Evolutionary conservation across 2,329 filamentous ascomycete genomes (phyloP), one percentile per base, ranked within the genome.

Genomic region (Conoideocrella luteorostrata): DNA sequence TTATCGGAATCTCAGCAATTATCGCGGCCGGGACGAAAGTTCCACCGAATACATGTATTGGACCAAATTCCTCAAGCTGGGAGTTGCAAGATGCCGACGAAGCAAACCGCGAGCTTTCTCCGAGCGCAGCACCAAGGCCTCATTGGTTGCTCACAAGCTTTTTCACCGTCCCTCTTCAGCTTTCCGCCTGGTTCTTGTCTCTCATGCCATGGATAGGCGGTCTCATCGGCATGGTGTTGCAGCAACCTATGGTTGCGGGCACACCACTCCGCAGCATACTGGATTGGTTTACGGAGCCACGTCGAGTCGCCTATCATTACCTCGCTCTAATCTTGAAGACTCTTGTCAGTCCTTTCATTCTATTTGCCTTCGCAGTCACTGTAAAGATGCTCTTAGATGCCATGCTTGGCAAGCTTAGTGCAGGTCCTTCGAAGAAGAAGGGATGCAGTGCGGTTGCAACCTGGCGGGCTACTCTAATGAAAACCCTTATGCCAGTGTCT

Each of bases 31-130:
- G 75, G 1, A 66, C 73, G 0, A 56, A 49, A 5, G 50, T 79
- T 2, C 72, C 74, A 0, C 64, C 69, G 5, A 62, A 69, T 45
- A 69, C 69, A 3, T 78, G 71, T 56, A 70, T 80, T 21, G 75
- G 76, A 1, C 66, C 72, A 7, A 78, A 77, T 56, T 77, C 74
- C 1, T 78, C 75, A 0, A 77, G 72, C 52, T 77, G 75, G 72
- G 76, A 79, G 51, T 57, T 69, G 20, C 54, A 65, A 18, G 71
- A 74, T 47, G 67, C 67, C 2, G 60, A 64, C 10, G 71, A 77
- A 50, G 56, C 60, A 5, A 72, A 74, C 56, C 68, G 71, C 12
- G 65, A 72, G 33, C 57, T 73, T 1, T 60, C 64, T 3, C 48
- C 63, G 1, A 59, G 56, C 42, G 60, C 59, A 22, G 59, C 63